Evolutionary conservation across 2,329 filamentous ascomycete genomes (phyloP).

Genomic region (Aspergillus transmontanensis): DNA sequence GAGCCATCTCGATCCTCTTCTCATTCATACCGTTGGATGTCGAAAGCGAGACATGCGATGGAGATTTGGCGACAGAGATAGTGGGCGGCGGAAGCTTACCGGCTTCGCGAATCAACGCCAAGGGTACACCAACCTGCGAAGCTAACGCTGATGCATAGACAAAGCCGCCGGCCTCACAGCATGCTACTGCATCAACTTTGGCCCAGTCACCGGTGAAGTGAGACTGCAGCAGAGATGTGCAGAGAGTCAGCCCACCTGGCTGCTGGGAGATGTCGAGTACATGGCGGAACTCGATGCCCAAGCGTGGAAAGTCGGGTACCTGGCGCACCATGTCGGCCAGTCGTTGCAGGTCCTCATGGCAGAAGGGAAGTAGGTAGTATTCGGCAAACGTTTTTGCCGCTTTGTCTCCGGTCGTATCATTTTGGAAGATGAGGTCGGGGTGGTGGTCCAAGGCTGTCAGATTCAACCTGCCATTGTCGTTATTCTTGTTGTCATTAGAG

Average conservation of each 20-base stretch:
- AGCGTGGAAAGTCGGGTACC: conserved; percentile 55
- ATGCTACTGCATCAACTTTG: conserved; percentile 49
- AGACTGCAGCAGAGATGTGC: conserved; percentile 52
- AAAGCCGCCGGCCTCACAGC: conserved; percentile 62
- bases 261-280: conserved; percentile 59
- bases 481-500: background rate
- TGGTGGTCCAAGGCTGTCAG: conserved; percentile 31
- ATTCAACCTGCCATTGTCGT: conserved; percentile 18
- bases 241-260: conserved; percentile 54
- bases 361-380: conserved; percentile 47
- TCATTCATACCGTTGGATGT: conserved; percentile 22
- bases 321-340: conserved; percentile 55
- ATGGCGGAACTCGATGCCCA: conserved; percentile 59
- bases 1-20: conserved; percentile 54
- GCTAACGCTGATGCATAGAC: conserved; percentile 59
- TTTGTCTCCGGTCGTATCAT: conserved; percentile 49
- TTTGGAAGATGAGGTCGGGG: conserved; percentile 55
- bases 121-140: conserved; percentile 39
- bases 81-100: conserved; percentile 63
- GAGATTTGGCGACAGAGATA: conserved; percentile 49
- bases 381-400: conserved; percentile 47
- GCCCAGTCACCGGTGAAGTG: conserved; percentile 54
- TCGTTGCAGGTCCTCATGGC: conserved; percentile 49
- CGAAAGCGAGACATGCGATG: conserved; percentile 59
- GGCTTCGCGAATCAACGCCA: conserved; percentile 57